Percentiles rank a stretch among this genome's conserved stretches.
Evolutionary conservation across 495 filamentous ascomycete species (phyloP).

Genomic region (Penicillium cinerascens): DNA sequence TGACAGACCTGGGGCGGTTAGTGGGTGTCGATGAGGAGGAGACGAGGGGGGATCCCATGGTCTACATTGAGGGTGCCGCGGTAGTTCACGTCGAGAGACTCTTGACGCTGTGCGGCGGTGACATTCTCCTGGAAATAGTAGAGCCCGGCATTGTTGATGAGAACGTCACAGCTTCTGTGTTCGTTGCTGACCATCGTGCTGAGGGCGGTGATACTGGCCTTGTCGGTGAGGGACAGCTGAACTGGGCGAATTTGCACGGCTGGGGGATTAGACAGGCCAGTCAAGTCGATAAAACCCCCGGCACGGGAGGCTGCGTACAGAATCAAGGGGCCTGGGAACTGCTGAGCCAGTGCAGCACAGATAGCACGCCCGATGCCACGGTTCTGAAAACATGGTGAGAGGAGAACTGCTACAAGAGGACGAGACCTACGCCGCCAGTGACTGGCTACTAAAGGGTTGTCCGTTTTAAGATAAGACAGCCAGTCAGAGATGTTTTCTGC

Average conservation of each 20-base stretch:
- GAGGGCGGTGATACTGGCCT: neutral
- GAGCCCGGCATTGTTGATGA: conserved; percentile 2
- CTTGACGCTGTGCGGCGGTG: neutral
- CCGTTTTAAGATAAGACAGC: too few species aligned
- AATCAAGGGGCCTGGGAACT: neutral
- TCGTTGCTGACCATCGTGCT: neutral
- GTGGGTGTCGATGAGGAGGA: too few species aligned
- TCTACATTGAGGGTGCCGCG: neutral
- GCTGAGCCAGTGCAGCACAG: neutral
- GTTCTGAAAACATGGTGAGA: conserved; percentile 16
- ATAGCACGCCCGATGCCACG: conserved; percentile 3
- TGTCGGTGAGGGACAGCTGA: neutral
- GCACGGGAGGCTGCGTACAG: neutral
- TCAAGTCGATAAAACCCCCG: neutral
- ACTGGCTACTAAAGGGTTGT: too few species aligned
- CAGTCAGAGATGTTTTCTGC: too few species aligned
- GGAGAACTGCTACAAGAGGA: neutral
- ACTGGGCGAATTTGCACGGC: neutral
- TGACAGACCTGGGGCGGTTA: neutral
- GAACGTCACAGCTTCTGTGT: neutral
- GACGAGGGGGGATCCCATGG: conserved; percentile 5
- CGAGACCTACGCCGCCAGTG: too few species aligned
- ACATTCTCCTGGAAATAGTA: conserved; percentile 1
- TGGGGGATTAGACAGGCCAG: neutral
- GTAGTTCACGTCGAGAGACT: conserved; percentile 1